phyloP scores from a whole-genome alignment of 1,139 yeast species.

The Diutina scorzettiae region DNA sequence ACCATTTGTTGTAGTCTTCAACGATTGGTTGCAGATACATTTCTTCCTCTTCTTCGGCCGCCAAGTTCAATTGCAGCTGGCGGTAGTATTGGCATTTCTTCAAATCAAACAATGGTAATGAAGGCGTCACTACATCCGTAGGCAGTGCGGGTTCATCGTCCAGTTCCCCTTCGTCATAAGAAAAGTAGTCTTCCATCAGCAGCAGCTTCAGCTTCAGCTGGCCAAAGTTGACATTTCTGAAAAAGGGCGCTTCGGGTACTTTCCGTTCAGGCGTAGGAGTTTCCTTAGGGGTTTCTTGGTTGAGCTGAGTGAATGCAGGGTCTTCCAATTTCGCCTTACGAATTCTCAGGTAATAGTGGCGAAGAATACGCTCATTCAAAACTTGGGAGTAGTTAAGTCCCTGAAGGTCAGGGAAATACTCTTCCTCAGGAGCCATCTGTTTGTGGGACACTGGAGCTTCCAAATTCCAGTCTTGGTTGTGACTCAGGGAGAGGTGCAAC shows the following conservation, averaged over 20 bases:
- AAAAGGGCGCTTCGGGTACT: not conserved
- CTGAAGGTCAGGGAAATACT: not conserved
- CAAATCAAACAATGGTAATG: not conserved
- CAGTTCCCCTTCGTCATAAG: conserved; percentile 3
- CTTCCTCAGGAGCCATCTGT: not conserved
- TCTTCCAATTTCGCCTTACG: conserved; percentile 4
- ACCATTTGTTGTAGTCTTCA: conserved; percentile 4
- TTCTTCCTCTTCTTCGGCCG: conserved; percentile 3
- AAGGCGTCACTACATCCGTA: not conserved
- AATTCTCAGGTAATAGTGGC: conserved; percentile 1
- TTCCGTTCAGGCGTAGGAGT: not conserved
- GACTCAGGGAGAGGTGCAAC: conserved; percentile 2
- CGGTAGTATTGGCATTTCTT: conserved; percentile 2
- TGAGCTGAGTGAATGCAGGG: conserved; percentile 1
- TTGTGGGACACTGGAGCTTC: not conserved
- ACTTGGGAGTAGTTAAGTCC: not conserved
- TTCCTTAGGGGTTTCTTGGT: not conserved
- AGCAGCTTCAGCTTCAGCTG: not conserved
- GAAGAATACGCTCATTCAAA: not conserved
- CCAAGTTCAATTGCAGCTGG: not conserved
- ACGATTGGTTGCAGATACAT: not conserved
- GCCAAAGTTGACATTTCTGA: conserved; percentile 4
- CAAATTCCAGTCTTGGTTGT: not conserved
- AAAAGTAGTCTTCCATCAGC: conserved; percentile 5
- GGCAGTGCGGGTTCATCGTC: conserved; percentile 4